Percentiles rank a stretch among this genome's conserved stretches.
phyloP scores from a whole-genome alignment of 345 rosid species.

The Noccaea caerulescens region DNA sequence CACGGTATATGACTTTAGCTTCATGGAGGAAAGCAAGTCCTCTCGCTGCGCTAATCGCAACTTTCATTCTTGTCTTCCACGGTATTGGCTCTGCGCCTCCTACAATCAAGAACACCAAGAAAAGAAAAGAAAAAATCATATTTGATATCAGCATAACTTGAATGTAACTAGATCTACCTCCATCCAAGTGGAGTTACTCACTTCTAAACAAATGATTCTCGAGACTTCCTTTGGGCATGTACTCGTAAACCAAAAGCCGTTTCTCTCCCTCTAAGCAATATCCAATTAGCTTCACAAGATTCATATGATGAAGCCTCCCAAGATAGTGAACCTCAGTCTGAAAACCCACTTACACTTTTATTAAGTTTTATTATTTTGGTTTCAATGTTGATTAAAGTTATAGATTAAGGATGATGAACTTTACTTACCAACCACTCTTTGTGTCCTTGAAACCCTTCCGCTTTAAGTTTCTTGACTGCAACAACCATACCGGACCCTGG shows the following conservation, averaged over 20 bases:
- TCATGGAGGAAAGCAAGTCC: conserved; percentile 83
- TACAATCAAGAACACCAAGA: conserved; percentile 31
- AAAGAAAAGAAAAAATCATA: not conserved
- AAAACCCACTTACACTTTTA: conserved; percentile 16
- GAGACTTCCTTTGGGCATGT: conserved; percentile 85
- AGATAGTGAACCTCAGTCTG: conserved; percentile 86
- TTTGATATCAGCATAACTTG: not conserved
- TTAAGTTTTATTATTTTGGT: not conserved
- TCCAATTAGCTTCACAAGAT: conserved; percentile 87
- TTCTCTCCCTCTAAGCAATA: conserved; percentile 71
- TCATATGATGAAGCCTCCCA: conserved; percentile 73
- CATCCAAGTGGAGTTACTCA: conserved; percentile 41
- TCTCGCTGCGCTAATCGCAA: conserved; percentile 76
- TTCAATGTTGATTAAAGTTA: not conserved
- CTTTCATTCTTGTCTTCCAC: conserved; percentile 73
- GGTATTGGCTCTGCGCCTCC: conserved; percentile 61
- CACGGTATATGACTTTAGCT: conserved; percentile 76
- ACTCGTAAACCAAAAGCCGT: conserved; percentile 81
- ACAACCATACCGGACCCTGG: conserved; percentile 90
- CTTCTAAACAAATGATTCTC: conserved; percentile 93
- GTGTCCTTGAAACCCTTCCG: conserved; percentile 95
- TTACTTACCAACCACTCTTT: conserved; percentile 90
- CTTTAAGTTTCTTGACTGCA: conserved; percentile 87
- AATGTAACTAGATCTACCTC: conserved; percentile 23
- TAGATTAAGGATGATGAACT: conserved; percentile 37